Evolutionary conservation across 768 basidiomycete species (phyloP).

Genomic region (Lentinula raphanica): DNA sequence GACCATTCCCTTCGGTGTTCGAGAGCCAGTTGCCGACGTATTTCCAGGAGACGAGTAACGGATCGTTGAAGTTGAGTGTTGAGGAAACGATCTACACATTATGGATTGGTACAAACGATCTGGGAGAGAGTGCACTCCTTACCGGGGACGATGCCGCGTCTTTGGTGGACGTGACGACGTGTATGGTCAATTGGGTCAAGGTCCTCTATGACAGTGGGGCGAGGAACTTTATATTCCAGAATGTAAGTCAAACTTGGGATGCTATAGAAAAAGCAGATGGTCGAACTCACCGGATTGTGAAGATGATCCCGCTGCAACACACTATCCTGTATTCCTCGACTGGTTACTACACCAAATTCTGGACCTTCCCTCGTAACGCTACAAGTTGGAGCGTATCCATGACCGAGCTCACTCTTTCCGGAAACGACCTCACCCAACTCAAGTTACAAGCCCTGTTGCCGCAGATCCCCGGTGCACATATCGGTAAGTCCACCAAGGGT

Average conservation of each 20-base stretch:
- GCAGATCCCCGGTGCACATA: conserved; percentile 32
- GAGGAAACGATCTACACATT: conserved; percentile 8
- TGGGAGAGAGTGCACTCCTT: conserved; percentile 49
- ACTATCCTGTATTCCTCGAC: conserved; percentile 40
- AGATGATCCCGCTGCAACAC: conserved; percentile 56
- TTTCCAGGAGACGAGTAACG: conserved; percentile 17
- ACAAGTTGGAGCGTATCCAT: conserved; percentile 41
- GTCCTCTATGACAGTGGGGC: conserved; percentile 53
- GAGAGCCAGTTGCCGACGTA: conserved; percentile 34
- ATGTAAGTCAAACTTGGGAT: conserved; percentile 40
- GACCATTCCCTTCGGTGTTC: conserved; percentile 35
- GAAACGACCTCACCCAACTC: conserved; percentile 30
- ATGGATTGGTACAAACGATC: conserved; percentile 8
- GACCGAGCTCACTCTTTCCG: conserved; percentile 28
- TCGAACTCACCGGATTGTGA: not conserved
- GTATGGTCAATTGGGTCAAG: conserved; percentile 58
- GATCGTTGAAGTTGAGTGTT: not conserved
- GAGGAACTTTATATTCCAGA: conserved; percentile 65
- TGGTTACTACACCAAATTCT: conserved; percentile 47
- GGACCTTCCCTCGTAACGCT: conserved; percentile 44
- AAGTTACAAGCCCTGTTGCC: conserved; percentile 29
- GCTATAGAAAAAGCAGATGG: not conserved
- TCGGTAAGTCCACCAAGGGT: conserved; percentile 29
- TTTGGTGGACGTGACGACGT: conserved; percentile 51
- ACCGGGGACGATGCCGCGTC: conserved; percentile 47